Conservation (phyloP, 192 early-diverging fungal genomes). For the Diversispora epigaea region DNA sequence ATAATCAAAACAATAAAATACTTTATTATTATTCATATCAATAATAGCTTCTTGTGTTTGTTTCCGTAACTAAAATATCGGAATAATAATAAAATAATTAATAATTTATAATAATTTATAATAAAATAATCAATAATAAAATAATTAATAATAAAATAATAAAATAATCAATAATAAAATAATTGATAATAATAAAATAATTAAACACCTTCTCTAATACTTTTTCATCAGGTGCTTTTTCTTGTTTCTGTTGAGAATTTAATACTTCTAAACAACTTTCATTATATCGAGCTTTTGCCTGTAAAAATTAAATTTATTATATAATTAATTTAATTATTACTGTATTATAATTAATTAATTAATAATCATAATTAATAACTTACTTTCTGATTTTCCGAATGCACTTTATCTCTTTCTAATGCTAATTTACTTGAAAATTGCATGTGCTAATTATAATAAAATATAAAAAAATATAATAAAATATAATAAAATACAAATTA, state of each 20-base stretch:
- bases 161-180: neutral
- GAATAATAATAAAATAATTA: too few relatives aligned
- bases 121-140: neutral
- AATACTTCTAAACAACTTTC: slow-evolving; percentile 65
- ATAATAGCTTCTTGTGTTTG: slow-evolving; percentile 58
- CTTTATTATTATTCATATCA: slow-evolving; percentile 69
- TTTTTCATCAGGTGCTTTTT: slow-evolving; percentile 61
- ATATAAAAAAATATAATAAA: neutral
- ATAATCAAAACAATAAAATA: slow-evolving; percentile 8
- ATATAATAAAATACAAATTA: neutral
- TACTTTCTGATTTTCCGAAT: slow-evolving; percentile 62
- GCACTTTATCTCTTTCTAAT: slow-evolving; percentile 58
- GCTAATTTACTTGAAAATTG: slow-evolving; percentile 61
- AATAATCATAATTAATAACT: slow-evolving; percentile 10
- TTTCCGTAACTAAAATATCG: slow-evolving; percentile 35
- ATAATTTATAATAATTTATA: slow-evolving; percentile 8
- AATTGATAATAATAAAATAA: slow-evolving; percentile 20
- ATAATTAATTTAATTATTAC: neutral
- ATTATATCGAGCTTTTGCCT: slow-evolving; percentile 55
- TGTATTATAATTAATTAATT: neutral
- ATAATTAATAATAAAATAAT: slow-evolving; percentile 1
- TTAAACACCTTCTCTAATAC: slow-evolving; percentile 50
- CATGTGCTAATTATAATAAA: slow-evolving; percentile 51
- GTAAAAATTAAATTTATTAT: slow-evolving; percentile 24
- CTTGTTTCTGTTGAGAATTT: slow-evolving; percentile 53